phyloP scores from a whole-genome alignment of 2,329 filamentous ascomycete species.

The Clonostachys chloroleuca region DNA sequence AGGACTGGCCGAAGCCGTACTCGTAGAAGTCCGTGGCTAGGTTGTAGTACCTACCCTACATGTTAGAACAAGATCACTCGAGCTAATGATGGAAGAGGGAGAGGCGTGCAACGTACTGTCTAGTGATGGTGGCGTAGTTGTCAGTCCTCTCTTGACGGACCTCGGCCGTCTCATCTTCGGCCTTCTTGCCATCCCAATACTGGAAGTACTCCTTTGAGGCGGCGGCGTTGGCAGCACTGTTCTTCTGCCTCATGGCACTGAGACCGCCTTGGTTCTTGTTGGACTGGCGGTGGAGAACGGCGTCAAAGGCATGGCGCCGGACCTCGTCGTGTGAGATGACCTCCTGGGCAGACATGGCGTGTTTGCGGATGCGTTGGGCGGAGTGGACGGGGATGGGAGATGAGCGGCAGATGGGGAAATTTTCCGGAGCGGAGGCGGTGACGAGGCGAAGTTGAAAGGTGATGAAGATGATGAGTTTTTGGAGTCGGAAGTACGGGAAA shows the following conservation, averaged over 20 bases:
- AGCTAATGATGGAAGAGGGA: neutral
- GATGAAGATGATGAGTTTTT: too few relatives aligned
- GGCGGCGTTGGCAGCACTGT: neutral
- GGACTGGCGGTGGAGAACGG: neutral
- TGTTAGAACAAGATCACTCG: constrained; percentile 21
- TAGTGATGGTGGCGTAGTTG: constrained; percentile 84
- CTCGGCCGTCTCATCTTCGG: constrained; percentile 70
- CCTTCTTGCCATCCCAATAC: constrained; percentile 81
- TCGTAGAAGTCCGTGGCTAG: constrained; percentile 89
- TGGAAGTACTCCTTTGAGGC: constrained; percentile 33
- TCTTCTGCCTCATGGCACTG: neutral
- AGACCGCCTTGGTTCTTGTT: neutral
- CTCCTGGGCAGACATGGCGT: neutral
- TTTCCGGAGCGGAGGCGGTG: too few relatives aligned
- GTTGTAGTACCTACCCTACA: constrained; percentile 68
- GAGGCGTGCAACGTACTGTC: constrained; percentile 57
- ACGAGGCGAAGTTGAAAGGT: too few relatives aligned
- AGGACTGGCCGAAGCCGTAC: constrained; percentile 88
- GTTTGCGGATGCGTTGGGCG: too few relatives aligned
- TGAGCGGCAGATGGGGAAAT: too few relatives aligned
- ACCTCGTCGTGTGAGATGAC: neutral
- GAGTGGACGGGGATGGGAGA: too few relatives aligned
- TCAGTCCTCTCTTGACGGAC: constrained; percentile 62
- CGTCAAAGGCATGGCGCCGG: neutral
- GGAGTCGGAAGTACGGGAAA: too few relatives aligned